A percentile compares a stretch with the other conserved stretches of the same genome.
phyloP scores from a whole-genome alignment of 2,329 filamentous ascomycete species.

The Fusarium compactum region DNA sequence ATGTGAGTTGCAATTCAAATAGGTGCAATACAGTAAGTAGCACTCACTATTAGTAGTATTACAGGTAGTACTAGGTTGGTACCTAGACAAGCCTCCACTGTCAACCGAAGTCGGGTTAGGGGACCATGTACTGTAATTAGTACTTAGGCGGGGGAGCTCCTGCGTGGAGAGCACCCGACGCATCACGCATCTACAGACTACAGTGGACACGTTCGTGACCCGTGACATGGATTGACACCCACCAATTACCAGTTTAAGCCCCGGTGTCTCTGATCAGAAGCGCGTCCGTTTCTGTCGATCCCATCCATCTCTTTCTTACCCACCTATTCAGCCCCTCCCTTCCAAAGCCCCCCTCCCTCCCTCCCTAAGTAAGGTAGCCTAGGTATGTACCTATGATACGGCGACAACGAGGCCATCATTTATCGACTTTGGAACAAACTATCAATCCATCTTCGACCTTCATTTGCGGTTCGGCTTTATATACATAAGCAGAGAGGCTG shows the following conservation, averaged over 20 bases:
- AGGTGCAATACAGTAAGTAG: not conserved
- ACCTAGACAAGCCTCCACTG: not conserved
- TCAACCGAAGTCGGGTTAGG: not conserved
- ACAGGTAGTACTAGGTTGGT: too few relatives aligned
- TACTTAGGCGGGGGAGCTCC: conserved; percentile 33
- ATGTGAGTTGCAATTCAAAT: not conserved
- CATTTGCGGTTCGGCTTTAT: not conserved
- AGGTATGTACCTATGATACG: not conserved
- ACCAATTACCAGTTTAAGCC: not conserved
- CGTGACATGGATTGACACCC: conserved; percentile 35
- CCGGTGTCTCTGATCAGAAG: conserved; percentile 13
- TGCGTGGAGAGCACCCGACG: conserved; percentile 13
- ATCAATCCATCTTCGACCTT: not conserved
- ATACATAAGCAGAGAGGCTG: conserved; percentile 7
- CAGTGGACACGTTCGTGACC: conserved; percentile 4
- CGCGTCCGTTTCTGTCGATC: conserved; percentile 19
- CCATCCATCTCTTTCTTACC: not conserved
- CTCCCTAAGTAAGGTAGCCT: not conserved
- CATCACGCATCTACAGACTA: not conserved
- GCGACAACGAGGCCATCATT: conserved; percentile 17
- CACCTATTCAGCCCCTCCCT: conserved; percentile 23
- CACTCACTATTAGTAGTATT: not conserved
- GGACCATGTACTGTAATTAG: not conserved
- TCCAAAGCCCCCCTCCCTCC: not conserved
- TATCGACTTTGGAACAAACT: conserved; percentile 8